phyloP scores from a whole-genome alignment of 495 filamentous ascomycete genomes.

The Clohesyomyces aquaticus region DNA sequence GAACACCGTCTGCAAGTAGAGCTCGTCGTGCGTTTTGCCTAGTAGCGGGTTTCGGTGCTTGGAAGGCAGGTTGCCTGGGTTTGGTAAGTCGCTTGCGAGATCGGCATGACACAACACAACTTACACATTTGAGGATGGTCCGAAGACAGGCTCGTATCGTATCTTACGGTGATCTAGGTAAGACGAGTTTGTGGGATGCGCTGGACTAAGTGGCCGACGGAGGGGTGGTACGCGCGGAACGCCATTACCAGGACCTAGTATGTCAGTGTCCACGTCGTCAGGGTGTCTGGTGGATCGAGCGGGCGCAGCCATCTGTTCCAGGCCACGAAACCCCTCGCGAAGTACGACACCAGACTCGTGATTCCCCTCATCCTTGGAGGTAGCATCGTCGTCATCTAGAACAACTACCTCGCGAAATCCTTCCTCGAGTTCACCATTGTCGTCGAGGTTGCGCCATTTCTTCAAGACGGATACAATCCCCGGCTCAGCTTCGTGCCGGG shows the following conservation, averaged over 20 bases:
- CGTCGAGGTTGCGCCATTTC: conserved; percentile 87
- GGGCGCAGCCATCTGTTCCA: conserved; percentile 21
- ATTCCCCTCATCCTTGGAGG: conserved; percentile 56
- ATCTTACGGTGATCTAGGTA: not conserved
- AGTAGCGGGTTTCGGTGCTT: not conserved
- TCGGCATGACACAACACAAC: not conserved
- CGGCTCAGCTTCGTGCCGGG: conserved; percentile 70
- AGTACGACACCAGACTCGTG: not conserved
- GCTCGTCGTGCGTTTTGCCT: conserved; percentile 1
- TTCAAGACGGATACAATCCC: conserved; percentile 71
- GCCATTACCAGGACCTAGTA: not conserved
- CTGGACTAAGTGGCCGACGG: not conserved
- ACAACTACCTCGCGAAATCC: conserved; percentile 80
- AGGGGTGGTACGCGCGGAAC: not conserved
- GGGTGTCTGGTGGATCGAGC: conserved; percentile 8
- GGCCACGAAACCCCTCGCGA: conserved; percentile 5
- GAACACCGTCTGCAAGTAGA: conserved; percentile 5
- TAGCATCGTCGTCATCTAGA: conserved; percentile 78
- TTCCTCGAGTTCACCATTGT: conserved; percentile 77
- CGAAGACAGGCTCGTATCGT: too few relatives aligned
- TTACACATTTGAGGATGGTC: too few relatives aligned
- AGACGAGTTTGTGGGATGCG: not conserved
- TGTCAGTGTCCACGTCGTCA: not conserved
- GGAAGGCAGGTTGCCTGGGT: conserved; percentile 3
- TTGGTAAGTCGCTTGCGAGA: not conserved